Evolutionary conservation across 495 filamentous ascomycete genomes (phyloP).

Genomic region (Xylaria venustula): DNA sequence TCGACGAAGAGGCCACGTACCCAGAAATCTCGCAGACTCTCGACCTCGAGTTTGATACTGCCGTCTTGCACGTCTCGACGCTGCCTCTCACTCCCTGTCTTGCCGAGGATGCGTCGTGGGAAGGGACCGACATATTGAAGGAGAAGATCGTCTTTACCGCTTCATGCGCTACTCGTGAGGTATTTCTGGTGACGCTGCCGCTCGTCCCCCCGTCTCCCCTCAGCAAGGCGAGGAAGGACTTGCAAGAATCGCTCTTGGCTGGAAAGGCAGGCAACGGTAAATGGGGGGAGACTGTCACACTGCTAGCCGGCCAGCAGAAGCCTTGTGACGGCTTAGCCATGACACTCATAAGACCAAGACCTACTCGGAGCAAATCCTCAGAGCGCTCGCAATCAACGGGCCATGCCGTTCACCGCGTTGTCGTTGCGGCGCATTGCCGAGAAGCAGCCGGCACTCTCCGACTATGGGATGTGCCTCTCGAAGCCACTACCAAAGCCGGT

Average conservation of each 20-base stretch:
- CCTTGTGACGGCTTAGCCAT: conserved; percentile 66
- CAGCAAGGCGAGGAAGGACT: conserved; percentile 48
- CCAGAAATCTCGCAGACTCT: conserved; percentile 61
- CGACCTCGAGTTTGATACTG: conserved; percentile 65
- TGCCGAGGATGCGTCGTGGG: conserved; percentile 49
- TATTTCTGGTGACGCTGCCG: conserved; percentile 70
- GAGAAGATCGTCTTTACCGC: conserved; percentile 67
- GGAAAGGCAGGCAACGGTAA: conserved; percentile 50
- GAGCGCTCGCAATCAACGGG: conserved; percentile 32
- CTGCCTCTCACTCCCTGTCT: conserved; percentile 49
- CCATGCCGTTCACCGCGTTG: conserved; percentile 29
- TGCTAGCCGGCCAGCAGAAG: conserved; percentile 58
- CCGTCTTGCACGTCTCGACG: conserved; percentile 59
- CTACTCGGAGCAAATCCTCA: conserved; percentile 34
- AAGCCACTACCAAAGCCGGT: conserved; percentile 31
- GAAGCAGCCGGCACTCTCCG: conserved; percentile 61
- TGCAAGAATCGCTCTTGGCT: conserved; percentile 43
- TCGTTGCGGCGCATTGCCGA: conserved; percentile 57
- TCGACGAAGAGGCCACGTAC: conserved; percentile 43
- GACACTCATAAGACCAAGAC: conserved; percentile 54
- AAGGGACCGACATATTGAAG: conserved; percentile 59
- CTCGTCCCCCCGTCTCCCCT: conserved; percentile 68
- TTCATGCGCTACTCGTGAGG: conserved; percentile 66
- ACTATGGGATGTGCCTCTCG: conserved; percentile 46
- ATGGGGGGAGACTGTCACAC: conserved; percentile 62